Evolutionary conservation across 2,329 filamentous ascomycete species (phyloP), one percentile per base, ranked within the genome.

Genomic region (Didymella glomerata): DNA sequence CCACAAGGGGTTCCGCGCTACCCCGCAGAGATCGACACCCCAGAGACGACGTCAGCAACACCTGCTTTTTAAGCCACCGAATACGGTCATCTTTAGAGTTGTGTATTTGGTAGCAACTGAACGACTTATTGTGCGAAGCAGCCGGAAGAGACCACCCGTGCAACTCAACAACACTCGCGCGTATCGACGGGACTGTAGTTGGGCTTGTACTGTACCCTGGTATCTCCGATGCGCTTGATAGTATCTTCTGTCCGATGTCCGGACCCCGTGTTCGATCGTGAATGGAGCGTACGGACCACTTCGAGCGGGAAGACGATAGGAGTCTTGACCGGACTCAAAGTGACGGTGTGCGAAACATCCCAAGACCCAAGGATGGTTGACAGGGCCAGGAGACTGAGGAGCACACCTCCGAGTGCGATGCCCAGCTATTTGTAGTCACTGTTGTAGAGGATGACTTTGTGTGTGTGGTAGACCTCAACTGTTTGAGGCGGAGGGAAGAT

Each of bases 1-100:
- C 18, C 16, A 28, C 38, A 36, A n/a, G 20, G n/a, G 38, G 13
- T 48, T 22, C 1, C n/a, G 14, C 32, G 24, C 3, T 55, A 55
- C 52, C 52, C 52, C 52, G 52, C 52, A 55, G 16, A 27, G 52
- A 55, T 55, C 52, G 52, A 40, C 51, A 22, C 27, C 20, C 14
- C 27, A 13, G 5, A 13, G 16, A 27, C 14, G 47, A 38, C 16
- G 22, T 48, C 20, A 18, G 32, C 16, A n/a, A 36, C 32, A 20
- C n/a, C 20, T 8, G 18, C 16, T 7, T 2, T 36, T 18, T 7
- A 36, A 36, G 16, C 32, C 4, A 8, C 14, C 16, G 9, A 14
- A 5, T 4, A 6, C 30, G 1, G 30, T 14, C 16, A 18, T 18
- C n/a, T 18, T 18, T 2, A 6, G 6, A 38, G 4, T 38, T 13